Evolutionary conservation across 306 rosid species (phyloP), one percentile per base, ranked within the genome.

Genomic region (Dryas alaskensis): DNA sequence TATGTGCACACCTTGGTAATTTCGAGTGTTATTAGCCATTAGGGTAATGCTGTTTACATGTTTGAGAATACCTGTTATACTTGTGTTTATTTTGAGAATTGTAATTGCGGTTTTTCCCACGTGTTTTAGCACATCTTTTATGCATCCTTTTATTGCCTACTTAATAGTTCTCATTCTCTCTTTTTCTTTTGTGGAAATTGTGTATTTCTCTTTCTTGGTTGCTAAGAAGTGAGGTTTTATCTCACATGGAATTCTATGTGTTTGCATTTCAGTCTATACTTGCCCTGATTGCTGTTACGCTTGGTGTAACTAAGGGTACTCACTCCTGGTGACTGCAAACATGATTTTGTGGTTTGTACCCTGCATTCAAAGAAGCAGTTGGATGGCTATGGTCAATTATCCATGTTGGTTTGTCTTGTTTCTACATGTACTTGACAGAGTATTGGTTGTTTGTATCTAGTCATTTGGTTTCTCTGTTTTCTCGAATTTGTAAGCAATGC

Each of bases 211-310:
- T 27, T 27, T 27, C 43, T 4, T 50, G 3, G 19, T 40, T 39
- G 52, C 62, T 49, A 25, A 37, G 12, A 47, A 47, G 57, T 7
- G 3, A 13, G 70, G 50, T 5, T 5, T 59, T 63, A 2, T 51
- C 66, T 79, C 58, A 73, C 57, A 70, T 78, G 11, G 65, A 77
- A 43, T 53, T 13, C 42, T 50, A 5, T 76, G 25, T 69, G 42
- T 52, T 52, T 79, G 48, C 40, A 73, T 81, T 67, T 57, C 94
- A 92, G 96, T 52, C 98, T n/a, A 40, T 84, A 39, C 69, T 92
- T n/a, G 84, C 78, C 22, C 3, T 70, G 67, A 22, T 92, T 6
- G 90, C 88, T 53, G 3, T 92, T 72, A 77, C 84, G 39, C 64
- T 88, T 74, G 90, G 92, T 17, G 31, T 80, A 49, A 69, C 90